phyloP scores from a whole-genome alignment of 192 early-diverging fungal species.

The Backusella sp. region DNA sequence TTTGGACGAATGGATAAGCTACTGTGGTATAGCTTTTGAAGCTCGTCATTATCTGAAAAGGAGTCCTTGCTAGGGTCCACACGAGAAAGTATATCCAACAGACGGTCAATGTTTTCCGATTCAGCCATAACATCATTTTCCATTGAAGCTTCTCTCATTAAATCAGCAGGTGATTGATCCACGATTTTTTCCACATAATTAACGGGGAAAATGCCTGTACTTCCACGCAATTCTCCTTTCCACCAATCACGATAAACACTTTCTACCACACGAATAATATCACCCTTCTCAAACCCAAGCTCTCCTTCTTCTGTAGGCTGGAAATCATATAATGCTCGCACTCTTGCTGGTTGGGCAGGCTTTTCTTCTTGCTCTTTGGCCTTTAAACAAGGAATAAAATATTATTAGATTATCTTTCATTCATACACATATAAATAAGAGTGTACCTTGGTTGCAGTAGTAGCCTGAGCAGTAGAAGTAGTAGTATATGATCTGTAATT shows the following conservation, averaged over 20 bases:
- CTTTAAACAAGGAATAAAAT: not conserved
- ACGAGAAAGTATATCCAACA: conserved; percentile 70
- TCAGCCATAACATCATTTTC: conserved; percentile 73
- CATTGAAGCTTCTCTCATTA: conserved; percentile 54
- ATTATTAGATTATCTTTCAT: no score
- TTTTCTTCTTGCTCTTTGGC: conserved; percentile 26
- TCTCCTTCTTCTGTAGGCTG: conserved; percentile 87
- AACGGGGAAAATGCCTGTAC: conserved; percentile 93
- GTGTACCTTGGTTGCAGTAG: not conserved
- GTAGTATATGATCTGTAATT: conserved; percentile 10
- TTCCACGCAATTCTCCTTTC: conserved; percentile 86
- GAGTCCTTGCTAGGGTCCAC: conserved; percentile 82
- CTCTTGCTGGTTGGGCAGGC: conserved; percentile 66
- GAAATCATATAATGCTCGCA: conserved; percentile 94
- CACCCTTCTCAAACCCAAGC: conserved; percentile 83
- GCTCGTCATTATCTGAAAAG: conserved; percentile 83
- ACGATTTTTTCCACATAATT: conserved; percentile 88
- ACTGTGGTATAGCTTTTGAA: conserved; percentile 79
- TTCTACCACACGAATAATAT: conserved; percentile 88
- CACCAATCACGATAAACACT: conserved; percentile 98
- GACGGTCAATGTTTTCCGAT: conserved; percentile 69
- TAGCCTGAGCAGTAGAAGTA: conserved; percentile 58
- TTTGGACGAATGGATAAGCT: conserved; percentile 81
- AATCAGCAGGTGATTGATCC: conserved; percentile 53
- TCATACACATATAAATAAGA: not conserved